Conservation (phyloP, 345 rosid genomes). For the Excoecaria agallocha region DNA sequence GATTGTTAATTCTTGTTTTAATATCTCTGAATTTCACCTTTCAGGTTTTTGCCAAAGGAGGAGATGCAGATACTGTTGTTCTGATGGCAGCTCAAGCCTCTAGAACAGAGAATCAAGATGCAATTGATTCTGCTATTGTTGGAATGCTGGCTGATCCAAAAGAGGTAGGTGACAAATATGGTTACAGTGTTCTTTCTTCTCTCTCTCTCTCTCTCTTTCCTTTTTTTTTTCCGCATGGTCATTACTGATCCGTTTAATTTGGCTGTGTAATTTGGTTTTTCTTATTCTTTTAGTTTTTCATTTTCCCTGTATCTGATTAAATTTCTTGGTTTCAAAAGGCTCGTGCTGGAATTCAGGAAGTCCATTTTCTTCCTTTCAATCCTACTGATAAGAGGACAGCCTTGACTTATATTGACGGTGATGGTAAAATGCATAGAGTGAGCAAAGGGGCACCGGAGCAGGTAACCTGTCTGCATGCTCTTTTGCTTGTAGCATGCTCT, state of each 20-base stretch:
- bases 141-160: conserved; percentile 98
- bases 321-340: conserved; percentile 51
- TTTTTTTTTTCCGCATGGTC: neutral
- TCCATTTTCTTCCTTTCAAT: conserved; percentile 96
- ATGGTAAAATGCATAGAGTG: conserved; percentile 93
- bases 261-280: neutral
- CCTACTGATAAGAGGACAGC: conserved; percentile 99
- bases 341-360: conserved; percentile 88
- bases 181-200: neutral
- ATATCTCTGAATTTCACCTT: conserved; percentile 19
- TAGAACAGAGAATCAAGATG: conserved; percentile 91
- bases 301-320: neutral
- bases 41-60: conserved; percentile 89
- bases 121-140: conserved; percentile 93
- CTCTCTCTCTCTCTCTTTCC: neutral
- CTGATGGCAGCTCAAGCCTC: conserved; percentile 98
- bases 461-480: conserved; percentile 39
- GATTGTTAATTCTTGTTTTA: conserved; percentile 13
- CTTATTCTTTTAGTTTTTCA: neutral
- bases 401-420: conserved; percentile 68
- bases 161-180: conserved; percentile 52
- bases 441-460: conserved; percentile 99
- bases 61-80: conserved; percentile 81
- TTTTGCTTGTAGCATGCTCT: neutral
- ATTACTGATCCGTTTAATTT: neutral